Base-by-base conservation (phyloP, 495 filamentous ascomycete species). In the Platismatia glauca region DNA sequence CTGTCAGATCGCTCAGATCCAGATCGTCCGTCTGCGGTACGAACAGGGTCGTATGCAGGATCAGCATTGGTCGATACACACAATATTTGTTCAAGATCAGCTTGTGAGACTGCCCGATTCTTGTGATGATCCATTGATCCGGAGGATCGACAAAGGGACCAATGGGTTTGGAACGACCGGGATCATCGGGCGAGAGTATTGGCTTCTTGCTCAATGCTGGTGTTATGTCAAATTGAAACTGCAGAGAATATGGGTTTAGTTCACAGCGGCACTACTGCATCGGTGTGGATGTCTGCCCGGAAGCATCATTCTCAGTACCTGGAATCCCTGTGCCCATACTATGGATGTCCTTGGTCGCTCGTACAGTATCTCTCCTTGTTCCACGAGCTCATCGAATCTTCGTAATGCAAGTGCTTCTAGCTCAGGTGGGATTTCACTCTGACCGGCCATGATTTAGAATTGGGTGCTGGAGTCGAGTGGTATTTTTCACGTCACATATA, bases 1-100 rank as follows among this genome's bases (percentile, higher is more conserved):
- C 66, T 22, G 46, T 46, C 33, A 69, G 52, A 44, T 69, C 68
- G 12, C n/a, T 18, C 8, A n/a, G 34, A 44, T 75, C 67, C 29
- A 76, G 69, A 35, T 71, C 71, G 18, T 72, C 59, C 7, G 58
- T 74, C 58, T 75, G 73, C 9, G 69, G 69, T 12, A 61, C 69
- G 37, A 53, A 52, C 11, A 46, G 59, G 18, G 58, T 58, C 5
- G 68, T 68, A 27, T 62, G 67, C 4, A 69, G 50, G 15, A 69
- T 62, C 24, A 63, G 60, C 67, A 66, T 65, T 15, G 67, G 68
- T 8, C 67, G 55, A 38, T 65, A 65, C 4, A 64, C 38, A 57
- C 68, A 68, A 33, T 56, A 69, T 24, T 66, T 69, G 46, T 69
- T 69, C 7, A 69, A 22, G 38, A 69, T 63, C 7, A 69, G 35